Evolutionary conservation across 345 rosid genomes (phyloP).

Genomic region (Syzygium oleosum): DNA sequence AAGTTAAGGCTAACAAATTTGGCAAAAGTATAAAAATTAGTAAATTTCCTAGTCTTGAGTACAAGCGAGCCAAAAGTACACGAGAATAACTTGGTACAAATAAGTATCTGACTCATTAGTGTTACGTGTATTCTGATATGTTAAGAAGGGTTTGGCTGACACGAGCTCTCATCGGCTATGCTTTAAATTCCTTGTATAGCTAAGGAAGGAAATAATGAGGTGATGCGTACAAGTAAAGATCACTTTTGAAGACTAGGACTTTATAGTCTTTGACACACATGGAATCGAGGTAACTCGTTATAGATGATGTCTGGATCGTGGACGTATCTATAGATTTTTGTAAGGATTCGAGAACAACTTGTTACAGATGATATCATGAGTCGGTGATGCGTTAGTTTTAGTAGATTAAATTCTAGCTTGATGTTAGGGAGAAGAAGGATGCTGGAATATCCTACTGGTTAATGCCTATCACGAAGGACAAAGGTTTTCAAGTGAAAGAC

Average conservation of each 20-base stretch:
- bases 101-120: background rate
- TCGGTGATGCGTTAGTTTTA: rapidly evolving
- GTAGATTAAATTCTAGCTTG: background rate
- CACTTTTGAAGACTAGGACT: background rate
- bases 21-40: background rate
- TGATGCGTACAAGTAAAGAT: background rate
- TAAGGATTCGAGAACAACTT: background rate
- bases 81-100: background rate
- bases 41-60: background rate
- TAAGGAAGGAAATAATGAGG: background rate
- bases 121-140: too few species aligned
- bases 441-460: background rate
- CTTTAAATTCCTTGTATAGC: background rate
- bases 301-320: background rate
- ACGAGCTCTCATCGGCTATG: background rate
- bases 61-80: background rate
- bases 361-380: background rate
- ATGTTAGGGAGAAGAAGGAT: background rate
- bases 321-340: background rate
- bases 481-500: background rate
- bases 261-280: background rate
- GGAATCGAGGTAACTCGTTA: background rate
- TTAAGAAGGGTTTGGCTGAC: background rate
- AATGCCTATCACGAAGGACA: background rate
- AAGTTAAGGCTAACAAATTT: background rate